phyloP scores from a whole-genome alignment of 2,329 filamentous ascomycete species.

The Tolypocladium pustulatum region DNA sequence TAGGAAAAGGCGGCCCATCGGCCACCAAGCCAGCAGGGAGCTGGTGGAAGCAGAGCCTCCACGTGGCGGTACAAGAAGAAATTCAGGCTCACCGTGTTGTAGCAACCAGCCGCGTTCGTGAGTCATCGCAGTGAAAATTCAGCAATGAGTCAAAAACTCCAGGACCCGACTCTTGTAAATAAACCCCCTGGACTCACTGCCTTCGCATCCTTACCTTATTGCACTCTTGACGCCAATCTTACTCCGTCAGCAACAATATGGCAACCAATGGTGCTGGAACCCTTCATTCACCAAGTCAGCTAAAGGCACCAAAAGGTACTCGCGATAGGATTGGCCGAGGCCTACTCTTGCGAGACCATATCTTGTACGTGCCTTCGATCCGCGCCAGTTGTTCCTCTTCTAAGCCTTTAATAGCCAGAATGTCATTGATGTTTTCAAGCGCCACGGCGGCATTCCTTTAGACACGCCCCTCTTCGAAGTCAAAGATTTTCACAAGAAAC shows the following conservation, averaged over 20 bases:
- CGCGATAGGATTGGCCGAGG: conserved; percentile 75
- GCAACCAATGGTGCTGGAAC: background rate
- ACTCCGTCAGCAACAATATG: background rate
- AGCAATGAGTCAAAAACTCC: no score
- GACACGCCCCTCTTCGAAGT: conserved; percentile 81
- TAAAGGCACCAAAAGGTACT: conserved; percentile 87
- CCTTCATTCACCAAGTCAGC: conserved; percentile 13
- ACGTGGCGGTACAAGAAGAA: no score
- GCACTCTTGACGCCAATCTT: no score
- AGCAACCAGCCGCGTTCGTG: no score
- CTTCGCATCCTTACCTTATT: no score
- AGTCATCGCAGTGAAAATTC: no score
- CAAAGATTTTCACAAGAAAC: conserved; percentile 69
- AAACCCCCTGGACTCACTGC: no score
- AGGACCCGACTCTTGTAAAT: no score
- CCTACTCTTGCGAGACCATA: conserved; percentile 70
- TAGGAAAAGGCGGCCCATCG: no score
- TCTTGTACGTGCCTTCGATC: conserved; percentile 35
- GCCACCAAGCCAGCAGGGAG: no score
- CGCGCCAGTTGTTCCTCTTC: background rate
- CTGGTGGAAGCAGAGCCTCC: no score
- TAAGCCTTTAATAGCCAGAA: conserved; percentile 29
- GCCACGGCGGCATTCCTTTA: conserved; percentile 68
- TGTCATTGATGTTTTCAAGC: conserved; percentile 72
- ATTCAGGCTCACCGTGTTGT: no score